These are phyloP conservation scores for Xenosphaeropsis pyriputrescens DNA, from an alignment of 2,329 filamentous ascomycete genomes.

Conservation along the genomic window DNA sequence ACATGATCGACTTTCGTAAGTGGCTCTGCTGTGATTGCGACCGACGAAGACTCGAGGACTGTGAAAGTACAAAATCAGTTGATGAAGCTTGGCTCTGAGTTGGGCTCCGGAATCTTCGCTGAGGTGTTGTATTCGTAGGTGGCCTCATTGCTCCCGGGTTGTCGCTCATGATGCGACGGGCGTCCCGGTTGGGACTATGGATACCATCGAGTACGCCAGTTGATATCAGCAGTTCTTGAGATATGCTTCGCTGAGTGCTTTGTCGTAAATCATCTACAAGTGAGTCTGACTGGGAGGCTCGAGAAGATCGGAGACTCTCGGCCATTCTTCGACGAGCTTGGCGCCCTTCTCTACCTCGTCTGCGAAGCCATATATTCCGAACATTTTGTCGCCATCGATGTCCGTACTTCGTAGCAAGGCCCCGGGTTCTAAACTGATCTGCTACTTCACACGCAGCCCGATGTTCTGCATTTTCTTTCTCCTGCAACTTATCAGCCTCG, in stretches of 20 bases:
- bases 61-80: too few relatives aligned
- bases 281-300: constrained; percentile 9
- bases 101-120: neutral
- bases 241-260: constrained; percentile 7
- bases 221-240: constrained; percentile 13
- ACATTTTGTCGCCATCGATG: constrained; percentile 13
- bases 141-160: constrained; percentile 1
- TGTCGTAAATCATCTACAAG: constrained; percentile 17
- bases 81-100: neutral
- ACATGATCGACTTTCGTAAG: constrained; percentile 13
- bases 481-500: constrained; percentile 8
- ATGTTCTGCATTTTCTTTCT: constrained; percentile 8
- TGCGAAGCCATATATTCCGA: constrained; percentile 9
- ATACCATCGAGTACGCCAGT: constrained; percentile 13
- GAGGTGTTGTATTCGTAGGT: neutral
- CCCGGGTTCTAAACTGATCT: constrained; percentile 9
- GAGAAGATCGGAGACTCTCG: constrained; percentile 11
- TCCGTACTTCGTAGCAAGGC: constrained; percentile 15
- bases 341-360: constrained; percentile 15
- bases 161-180: constrained; percentile 8
- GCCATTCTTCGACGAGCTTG: constrained; percentile 13
- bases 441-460: constrained; percentile 7
- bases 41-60: too few relatives aligned
- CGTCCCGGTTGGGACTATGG: constrained; percentile 1
- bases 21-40: constrained; percentile 6